Evolutionary conservation across 352 stramenopile species (phyloP), one percentile per base, ranked within the genome.

Genomic region (Phytophthora boehmeriae): DNA sequence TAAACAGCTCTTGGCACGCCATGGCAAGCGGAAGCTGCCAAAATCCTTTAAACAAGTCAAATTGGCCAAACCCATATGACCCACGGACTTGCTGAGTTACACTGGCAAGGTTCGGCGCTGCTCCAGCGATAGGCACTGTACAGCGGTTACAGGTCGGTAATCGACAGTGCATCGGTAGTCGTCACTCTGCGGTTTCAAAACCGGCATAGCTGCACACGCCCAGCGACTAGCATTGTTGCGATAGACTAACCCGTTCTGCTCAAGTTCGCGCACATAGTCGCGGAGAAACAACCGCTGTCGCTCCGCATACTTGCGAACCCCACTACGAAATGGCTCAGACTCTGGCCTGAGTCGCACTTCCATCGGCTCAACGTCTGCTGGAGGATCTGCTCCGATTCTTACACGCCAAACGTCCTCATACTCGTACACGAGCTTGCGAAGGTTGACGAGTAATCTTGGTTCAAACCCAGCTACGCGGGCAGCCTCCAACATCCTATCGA

Each of bases 31-130:
- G 56, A 19, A 71, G 13, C 23, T 71, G 50, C 56, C 63, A 71
- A 32, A 63, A 66, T 8, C 54, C 41, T n/a, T 59, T 59, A 14
- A 59, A 59, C 23, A 60, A 34, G 32, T 66, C 63, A 63, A 73
- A 41, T 19, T 48, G 16, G 13, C 23, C 56, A 57, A 73, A 68
- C 0, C 58, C 50, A 32, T 50, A 60, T 11, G 56, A 14, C 1
- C 51, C 57, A 8, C 44, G 19, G 5, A 68, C 44, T 5, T 10
- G 10, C n/a, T 58, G 16, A 1, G 42, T 56, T 20, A 60, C 64
- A 4, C 53, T 6, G 0, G 25, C 27, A 2, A 73, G 52, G n/a
- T 59, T 63, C 3, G 64, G 58, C 1, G 50, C 67, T 10, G 63
- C n/a, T 4, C 63, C 49, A 8, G 55, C 50, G 2, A 72, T 17